Conservation (phyloP, 176 grass and related monocot genomes). For the Bothriochloa decipiens region DNA sequence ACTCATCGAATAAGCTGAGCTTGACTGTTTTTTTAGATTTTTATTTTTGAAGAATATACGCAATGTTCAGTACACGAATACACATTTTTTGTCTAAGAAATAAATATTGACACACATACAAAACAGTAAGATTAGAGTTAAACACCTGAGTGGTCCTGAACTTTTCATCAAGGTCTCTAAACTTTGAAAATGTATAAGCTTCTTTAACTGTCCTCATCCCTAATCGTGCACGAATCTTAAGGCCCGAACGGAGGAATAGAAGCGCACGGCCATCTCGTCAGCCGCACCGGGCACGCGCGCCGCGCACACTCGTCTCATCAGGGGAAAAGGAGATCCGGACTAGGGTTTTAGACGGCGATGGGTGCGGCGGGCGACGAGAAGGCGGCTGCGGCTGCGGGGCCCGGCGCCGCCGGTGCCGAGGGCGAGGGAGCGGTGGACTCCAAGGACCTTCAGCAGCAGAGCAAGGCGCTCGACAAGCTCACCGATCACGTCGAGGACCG, state of each 20-base stretch:
- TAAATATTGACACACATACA: too few species aligned
- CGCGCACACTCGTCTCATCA: neutral
- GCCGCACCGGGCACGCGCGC: too few species aligned
- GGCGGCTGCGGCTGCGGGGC: constrained; percentile 43
- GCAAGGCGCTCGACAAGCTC: constrained; percentile 99
- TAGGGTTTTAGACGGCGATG: constrained; percentile 59
- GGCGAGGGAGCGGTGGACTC: constrained; percentile 54
- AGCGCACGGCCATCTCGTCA: neutral
- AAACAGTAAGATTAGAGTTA: too few species aligned
- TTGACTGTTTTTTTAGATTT: too few species aligned
- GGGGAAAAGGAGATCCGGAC: constrained; percentile 9
- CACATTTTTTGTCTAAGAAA: too few species aligned
- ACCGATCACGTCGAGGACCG: constrained; percentile 97
- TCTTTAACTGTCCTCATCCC: too few species aligned
- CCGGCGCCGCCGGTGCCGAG: constrained; percentile 17
- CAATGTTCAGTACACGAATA: too few species aligned
- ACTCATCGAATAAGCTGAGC: too few species aligned
- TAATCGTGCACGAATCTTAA: neutral
- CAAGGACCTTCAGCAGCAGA: constrained; percentile 95
- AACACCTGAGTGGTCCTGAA: too few species aligned
- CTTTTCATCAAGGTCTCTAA: too few species aligned
- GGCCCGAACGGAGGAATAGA: neutral
- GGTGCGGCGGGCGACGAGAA: constrained; percentile 50
- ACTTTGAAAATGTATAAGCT: too few species aligned
- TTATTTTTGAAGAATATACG: neutral